Base-by-base conservation (phyloP, 371 early-diverging fungal species). In the Paraphysoderma sedebokerense region DNA sequence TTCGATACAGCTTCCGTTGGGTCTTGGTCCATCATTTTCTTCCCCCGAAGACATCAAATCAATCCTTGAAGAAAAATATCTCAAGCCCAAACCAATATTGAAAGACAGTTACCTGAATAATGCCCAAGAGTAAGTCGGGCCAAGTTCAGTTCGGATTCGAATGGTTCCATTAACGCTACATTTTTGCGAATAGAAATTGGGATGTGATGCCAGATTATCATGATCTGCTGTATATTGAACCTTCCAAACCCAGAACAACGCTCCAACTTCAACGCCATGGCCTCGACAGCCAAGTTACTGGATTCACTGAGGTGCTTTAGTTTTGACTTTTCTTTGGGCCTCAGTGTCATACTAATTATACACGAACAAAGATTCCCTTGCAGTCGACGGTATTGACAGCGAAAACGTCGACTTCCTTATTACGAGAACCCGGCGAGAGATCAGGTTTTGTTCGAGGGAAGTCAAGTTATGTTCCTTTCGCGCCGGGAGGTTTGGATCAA, bases 371-470 rank as follows among this genome's bases (percentile, higher is more conserved):
- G 35, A n/a, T 15, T 34, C 46, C 23, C 7, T 15, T 24, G 23
- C 44, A 23, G 13, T 50, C 52, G 11, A 49, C 54, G 52, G 63
- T 58, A 34, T 52, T 76, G 49, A 73, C 72, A 0, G 68, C 79
- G 13, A 74, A 69, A 33, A 82, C 81, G 50, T 82, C 85, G 6
- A 79, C 82, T 0, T 82, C 81, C n/a, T 62, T 87, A 17, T 57
- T 69, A 4, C 69, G 85, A 20, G 72, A 77, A 3, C 77, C 82
- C 34, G 74, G 74, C 3, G 63, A 65, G 5, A 50, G 67, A 17
- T 59, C 67, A 7, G 68, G 76, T 47, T 85, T 82, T 53, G 85
- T 85, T 1, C 70, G 82, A 7, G 87, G 90, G 7, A 68, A 67
- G 22, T 70, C 79, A 2, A 59, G 75, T 7, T 70, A 77, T 38